phyloP scores from a whole-genome alignment of 2,329 filamentous ascomycete genomes.

The Aspergillus terreus region DNA sequence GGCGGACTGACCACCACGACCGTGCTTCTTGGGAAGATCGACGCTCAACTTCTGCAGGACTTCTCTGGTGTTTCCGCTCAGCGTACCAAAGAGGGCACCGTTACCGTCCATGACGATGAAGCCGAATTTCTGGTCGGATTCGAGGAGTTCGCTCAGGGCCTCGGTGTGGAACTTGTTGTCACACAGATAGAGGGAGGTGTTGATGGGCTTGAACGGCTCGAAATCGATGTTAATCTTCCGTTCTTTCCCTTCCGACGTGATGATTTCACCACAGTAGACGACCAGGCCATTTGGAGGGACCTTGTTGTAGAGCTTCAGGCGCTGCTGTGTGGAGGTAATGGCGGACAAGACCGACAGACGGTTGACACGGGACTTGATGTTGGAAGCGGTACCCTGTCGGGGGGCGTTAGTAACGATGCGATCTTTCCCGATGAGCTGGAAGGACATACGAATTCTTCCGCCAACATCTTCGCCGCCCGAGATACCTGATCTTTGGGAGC shows the following conservation, averaged over 20 bases:
- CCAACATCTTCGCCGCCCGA: constrained; percentile 97
- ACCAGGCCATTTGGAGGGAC: constrained; percentile 96
- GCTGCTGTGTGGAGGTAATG: constrained; percentile 98
- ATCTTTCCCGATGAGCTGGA: not conserved
- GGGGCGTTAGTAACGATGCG: not conserved
- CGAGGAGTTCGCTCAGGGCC: constrained; percentile 90
- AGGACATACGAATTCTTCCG: constrained; percentile 90
- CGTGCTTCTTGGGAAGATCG: constrained; percentile 99
- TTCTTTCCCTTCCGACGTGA: constrained; percentile 97
- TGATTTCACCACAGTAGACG: constrained; percentile 99
- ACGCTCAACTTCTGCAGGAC: constrained; percentile 97
- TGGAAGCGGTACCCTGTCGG: constrained; percentile 84
- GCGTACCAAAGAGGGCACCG: constrained; percentile 91
- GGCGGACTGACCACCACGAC: constrained; percentile 98
- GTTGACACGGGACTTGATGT: constrained; percentile 99
- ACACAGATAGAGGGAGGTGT: constrained; percentile 97
- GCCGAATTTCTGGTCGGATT: constrained; percentile 98
- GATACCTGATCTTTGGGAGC: constrained; percentile 98
- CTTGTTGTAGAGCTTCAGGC: constrained; percentile 98
- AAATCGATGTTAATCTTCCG: constrained; percentile 99
- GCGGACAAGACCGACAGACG: constrained; percentile 95
- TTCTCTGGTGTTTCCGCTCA: constrained; percentile 96
- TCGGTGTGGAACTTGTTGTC: constrained; percentile 99
- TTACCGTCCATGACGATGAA: constrained; percentile 99
- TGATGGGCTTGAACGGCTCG: constrained; percentile 99